These are phyloP conservation scores for Tagetes erecta DNA, from an alignment of 129 eudicot genomes.

Conservation along the genomic window DNA sequence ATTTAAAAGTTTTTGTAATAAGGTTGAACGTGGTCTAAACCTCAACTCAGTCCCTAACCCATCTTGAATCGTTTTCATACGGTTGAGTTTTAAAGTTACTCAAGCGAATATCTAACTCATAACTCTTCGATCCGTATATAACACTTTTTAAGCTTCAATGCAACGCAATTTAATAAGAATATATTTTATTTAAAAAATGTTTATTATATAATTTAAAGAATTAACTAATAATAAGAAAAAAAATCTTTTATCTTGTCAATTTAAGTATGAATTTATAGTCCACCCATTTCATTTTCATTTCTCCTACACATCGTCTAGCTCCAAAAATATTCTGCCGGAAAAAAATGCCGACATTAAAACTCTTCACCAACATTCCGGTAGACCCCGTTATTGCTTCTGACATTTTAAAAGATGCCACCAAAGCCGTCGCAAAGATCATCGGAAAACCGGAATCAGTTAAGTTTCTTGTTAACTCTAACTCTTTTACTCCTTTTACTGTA, in stretches of 20 bases:
- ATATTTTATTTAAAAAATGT: too few relatives aligned
- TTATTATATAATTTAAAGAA: background rate
- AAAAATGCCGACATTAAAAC: conserved; percentile 86
- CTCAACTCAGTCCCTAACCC: too few relatives aligned
- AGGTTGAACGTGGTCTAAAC: too few relatives aligned
- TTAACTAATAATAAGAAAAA: too few relatives aligned
- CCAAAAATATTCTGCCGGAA: background rate
- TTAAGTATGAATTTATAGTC: background rate
- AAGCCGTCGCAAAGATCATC: conserved; percentile 90
- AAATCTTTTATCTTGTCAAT: background rate
- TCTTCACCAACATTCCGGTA: conserved; percentile 87
- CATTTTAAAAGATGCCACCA: conserved; percentile 93
- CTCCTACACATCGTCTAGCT: background rate
- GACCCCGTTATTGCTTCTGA: conserved; percentile 86
- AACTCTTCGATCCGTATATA: too few relatives aligned
- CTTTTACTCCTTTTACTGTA: background rate
- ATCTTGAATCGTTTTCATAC: too few relatives aligned
- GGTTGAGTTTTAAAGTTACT: too few relatives aligned
- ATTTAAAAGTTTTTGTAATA: too few relatives aligned
- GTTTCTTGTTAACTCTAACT: background rate
- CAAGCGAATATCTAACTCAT: too few relatives aligned
- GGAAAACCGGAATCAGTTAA: conserved; percentile 96
- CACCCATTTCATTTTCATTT: background rate
- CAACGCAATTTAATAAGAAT: too few relatives aligned
- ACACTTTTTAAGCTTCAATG: too few relatives aligned